Conservation (phyloP, 257 asterid species). For the Penstemon davidsonii region DNA sequence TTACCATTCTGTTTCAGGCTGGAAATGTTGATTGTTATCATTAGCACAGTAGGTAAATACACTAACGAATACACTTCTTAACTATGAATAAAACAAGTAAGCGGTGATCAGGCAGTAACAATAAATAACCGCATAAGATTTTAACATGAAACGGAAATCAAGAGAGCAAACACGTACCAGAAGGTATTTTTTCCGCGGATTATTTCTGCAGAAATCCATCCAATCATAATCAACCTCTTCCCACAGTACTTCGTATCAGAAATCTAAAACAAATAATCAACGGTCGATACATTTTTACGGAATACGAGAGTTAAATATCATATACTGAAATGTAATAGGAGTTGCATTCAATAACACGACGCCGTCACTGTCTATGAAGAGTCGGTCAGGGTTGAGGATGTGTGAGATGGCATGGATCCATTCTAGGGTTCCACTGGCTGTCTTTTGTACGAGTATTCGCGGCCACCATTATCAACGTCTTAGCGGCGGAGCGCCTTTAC, state of each 20-base stretch:
- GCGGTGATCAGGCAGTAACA: too few relatives aligned
- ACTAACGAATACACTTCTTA: too few relatives aligned
- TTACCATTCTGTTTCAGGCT: too few relatives aligned
- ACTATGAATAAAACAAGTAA: too few relatives aligned
- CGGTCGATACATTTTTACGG: conserved; percentile 5
- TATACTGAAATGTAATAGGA: not conserved
- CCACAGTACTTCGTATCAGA: conserved; percentile 73
- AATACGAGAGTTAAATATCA: not conserved
- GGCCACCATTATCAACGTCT: conserved; percentile 5
- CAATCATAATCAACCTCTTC: conserved; percentile 78
- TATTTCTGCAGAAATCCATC: conserved; percentile 72
- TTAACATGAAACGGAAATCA: not conserved
- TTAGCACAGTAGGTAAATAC: too few relatives aligned
- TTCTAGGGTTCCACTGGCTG: conserved; percentile 63
- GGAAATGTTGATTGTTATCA: too few relatives aligned
- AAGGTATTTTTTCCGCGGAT: conserved; percentile 63
- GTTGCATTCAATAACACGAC: conserved; percentile 73
- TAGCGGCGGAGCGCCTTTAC: not conserved
- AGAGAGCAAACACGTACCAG: conserved; percentile 36
- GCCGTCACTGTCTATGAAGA: conserved; percentile 70
- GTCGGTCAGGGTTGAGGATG: conserved; percentile 64
- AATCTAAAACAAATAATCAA: conserved; percentile 12
- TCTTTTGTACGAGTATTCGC: conserved; percentile 52
- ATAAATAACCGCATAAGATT: conserved; percentile 12
- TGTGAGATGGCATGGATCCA: conserved; percentile 72